Evolutionary conservation across 805 yeast species (phyloP), one percentile per base, ranked within the genome.

Genomic region (Cyberlindnera japonica): DNA sequence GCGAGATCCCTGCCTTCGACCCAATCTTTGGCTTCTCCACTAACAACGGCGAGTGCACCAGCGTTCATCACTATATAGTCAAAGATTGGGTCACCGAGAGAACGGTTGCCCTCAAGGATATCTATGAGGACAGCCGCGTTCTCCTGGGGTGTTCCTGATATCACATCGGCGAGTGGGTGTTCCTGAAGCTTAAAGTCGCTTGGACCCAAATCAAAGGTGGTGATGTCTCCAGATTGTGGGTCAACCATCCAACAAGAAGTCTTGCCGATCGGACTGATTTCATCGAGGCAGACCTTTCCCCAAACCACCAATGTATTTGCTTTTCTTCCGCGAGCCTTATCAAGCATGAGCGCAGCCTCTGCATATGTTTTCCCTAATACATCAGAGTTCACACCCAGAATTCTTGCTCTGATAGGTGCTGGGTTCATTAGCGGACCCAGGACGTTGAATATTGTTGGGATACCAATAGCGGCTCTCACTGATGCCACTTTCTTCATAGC

Each of bases 381-480:
- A 50, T 84, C 84, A 15, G 88, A 71, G 62, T 85, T 88, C 2
- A 93, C 99, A 32, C 99, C 99, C 33, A 93, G 69, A 13, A 93
- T 80, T 48, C 98, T 73, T 5, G 93, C 84, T 46, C 74, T 73
- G 17, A 78, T 66, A 2, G 89, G 89, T 8, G 87, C 86, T 3
- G 99, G 99, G 67, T 93, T 95, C 48, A 93, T 68, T 45, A 93
- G 65, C 1, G 99, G 99, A 0, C 99, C 99, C 44, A 93, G 65
- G 11, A 93, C 81, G 62, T 93, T 93, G 73, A 93, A 93, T 18
- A 93, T 86, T 1, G 98, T 83, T 3, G 98, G 98, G 10, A 91
- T 75, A 1, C 96, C 96, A 43, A 93, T 62, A 20, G 77, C 68
- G 32, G 82, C 74, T 54, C 99, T 72, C n/a, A 93, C 64, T 15